phyloP scores from a whole-genome alignment of 345 rosid genomes.

The Toxicodendron radicans region DNA sequence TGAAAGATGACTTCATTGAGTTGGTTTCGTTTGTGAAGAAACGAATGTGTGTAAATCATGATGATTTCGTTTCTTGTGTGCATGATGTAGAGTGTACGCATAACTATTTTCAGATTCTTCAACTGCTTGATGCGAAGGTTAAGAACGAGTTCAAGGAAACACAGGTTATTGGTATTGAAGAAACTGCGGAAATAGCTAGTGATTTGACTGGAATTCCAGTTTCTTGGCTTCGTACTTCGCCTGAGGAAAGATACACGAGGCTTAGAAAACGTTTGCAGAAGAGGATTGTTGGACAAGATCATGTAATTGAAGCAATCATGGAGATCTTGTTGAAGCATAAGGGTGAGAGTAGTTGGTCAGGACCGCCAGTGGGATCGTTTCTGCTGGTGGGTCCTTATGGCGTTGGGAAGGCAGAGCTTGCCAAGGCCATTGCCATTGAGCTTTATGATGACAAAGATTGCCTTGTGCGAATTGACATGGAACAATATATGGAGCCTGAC shows the following conservation, averaged over 20 bases:
- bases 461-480: background rate
- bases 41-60: background rate
- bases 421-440: constrained; percentile 9
- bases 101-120: constrained; percentile 1
- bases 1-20: too few species aligned
- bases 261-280: too few species aligned
- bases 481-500: background rate
- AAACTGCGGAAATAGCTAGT: constrained; percentile 3
- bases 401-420: background rate
- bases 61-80: constrained; percentile 9
- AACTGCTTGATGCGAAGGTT: too few species aligned
- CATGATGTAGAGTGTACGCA: constrained; percentile 1
- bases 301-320: too few species aligned
- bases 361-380: background rate
- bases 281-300: too few species aligned
- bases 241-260: background rate
- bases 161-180: background rate
- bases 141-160: too few species aligned
- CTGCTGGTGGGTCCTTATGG: too few species aligned
- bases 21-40: too few species aligned
- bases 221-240: background rate
- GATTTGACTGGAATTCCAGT: constrained; percentile 3
- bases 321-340: background rate
- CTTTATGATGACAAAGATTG: constrained; percentile 5
- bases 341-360: background rate